phyloP scores from a whole-genome alignment of 768 basidiomycete species.

The Macrolepiota albuminosa region DNA sequence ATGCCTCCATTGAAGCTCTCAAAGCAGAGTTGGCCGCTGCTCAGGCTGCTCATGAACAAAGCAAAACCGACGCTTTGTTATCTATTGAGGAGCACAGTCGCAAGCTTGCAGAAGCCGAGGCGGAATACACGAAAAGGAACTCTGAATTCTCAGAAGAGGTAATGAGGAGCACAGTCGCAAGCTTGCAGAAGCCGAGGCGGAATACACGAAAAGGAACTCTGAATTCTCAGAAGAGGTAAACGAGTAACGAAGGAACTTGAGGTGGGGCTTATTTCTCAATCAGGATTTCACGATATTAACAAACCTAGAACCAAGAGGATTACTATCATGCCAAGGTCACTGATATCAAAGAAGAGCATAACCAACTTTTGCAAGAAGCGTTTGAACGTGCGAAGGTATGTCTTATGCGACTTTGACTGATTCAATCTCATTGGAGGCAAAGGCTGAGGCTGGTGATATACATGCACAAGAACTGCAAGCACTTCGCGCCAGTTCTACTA shows the following conservation, averaged over 20 bases:
- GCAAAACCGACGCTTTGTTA: conserved; percentile 37
- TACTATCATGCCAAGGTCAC: conserved; percentile 66
- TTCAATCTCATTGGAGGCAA: conserved; percentile 4
- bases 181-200: conserved; percentile 50
- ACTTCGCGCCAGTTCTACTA: conserved; percentile 62
- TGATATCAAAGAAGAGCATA: conserved; percentile 60
- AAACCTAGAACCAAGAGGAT: conserved; percentile 57
- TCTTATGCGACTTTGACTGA: conserved; percentile 1
- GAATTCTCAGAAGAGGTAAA: conserved; percentile 53
- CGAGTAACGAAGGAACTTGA: conserved; percentile 58
- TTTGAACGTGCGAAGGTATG: conserved; percentile 76
- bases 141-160: conserved; percentile 53
- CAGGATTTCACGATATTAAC: conserved; percentile 4
- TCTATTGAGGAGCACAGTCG: conserved; percentile 43
- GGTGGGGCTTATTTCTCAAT: conserved; percentile 34
- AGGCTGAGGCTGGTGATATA: conserved; percentile 67
- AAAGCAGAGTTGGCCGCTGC: conserved; percentile 43
- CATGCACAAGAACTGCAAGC: conserved; percentile 70
- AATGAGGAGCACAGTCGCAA: conserved; percentile 40
- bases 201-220: conserved; percentile 42
- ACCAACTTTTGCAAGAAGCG: conserved; percentile 55
- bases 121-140: conserved; percentile 42
- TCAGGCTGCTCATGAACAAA: conserved; percentile 42
- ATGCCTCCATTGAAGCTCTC: conserved; percentile 40
- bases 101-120: conserved; percentile 50